These are phyloP conservation scores for Mallotus japonicus DNA, from an alignment of 441 rosid species.

Conservation along the genomic window DNA sequence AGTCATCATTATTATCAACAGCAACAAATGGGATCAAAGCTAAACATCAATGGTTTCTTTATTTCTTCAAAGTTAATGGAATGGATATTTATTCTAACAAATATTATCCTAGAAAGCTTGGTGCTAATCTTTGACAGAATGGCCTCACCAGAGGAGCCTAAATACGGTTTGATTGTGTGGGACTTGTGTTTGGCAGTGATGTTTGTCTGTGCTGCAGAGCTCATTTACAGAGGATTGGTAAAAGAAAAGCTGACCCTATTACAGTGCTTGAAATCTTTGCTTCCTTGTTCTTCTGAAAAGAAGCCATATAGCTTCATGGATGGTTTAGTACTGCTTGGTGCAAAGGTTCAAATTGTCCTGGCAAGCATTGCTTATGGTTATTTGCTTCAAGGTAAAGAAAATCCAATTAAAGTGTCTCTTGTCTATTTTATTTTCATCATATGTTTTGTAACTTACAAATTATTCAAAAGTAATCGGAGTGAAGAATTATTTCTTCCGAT, in stretches of 20 bases:
- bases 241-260: constrained; percentile 15
- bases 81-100: background rate
- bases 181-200: constrained; percentile 3
- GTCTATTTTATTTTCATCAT: background rate
- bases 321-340: background rate
- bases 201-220: constrained; percentile 9
- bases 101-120: constrained; percentile 1
- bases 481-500: too few relatives aligned
- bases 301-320: constrained; percentile 2
- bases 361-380: background rate
- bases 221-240: constrained; percentile 9
- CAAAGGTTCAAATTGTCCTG: constrained; percentile 11
- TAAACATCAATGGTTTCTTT: background rate
- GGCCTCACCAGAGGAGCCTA: background rate
- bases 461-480: too few relatives aligned
- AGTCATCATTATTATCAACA: background rate
- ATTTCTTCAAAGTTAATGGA: background rate
- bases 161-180: constrained; percentile 6
- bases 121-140: constrained; percentile 6
- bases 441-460: background rate
- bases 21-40: background rate
- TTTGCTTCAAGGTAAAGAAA: constrained; percentile 1
- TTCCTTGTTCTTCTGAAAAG: constrained; percentile 18
- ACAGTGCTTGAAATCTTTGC: constrained; percentile 15
- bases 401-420: constrained; percentile 2